Percentiles rank a stretch among this genome's conserved stretches.
These are phyloP conservation scores for Solanum habrochaites DNA, from an alignment of 257 asterid genomes.

Conservation along the genomic window DNA sequence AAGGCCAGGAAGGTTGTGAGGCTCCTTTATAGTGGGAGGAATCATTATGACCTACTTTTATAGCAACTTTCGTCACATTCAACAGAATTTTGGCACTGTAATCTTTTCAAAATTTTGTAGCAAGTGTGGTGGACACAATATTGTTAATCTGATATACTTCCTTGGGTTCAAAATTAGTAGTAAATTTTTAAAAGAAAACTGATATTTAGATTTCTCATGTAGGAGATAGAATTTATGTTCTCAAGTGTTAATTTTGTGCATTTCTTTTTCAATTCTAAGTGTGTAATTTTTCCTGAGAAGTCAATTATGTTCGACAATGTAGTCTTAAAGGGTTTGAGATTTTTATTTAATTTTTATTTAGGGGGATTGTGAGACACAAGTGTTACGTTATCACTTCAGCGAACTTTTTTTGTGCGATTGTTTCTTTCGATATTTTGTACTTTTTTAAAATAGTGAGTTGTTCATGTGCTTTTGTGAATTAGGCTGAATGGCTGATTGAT, in stretches of 20 bases:
- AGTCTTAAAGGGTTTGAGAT: background rate
- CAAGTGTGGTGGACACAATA: background rate
- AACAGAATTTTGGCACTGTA: background rate
- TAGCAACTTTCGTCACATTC: background rate
- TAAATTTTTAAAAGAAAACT: background rate
- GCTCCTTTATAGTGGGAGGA: constrained; percentile 68
- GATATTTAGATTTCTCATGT: background rate
- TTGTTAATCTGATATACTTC: background rate
- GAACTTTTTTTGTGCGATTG: background rate
- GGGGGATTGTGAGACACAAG: background rate
- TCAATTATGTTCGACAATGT: background rate
- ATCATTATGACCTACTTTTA: constrained; percentile 83
- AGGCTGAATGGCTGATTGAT: background rate
- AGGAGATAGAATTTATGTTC: background rate
- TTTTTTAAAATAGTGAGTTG: background rate
- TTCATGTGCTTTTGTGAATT: background rate
- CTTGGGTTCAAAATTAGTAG: background rate
- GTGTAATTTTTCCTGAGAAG: background rate
- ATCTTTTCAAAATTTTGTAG: background rate
- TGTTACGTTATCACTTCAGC: background rate
- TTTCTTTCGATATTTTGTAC: too few species aligned
- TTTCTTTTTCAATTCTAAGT: background rate
- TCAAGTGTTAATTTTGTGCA: background rate
- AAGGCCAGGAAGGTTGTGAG: constrained; percentile 55
- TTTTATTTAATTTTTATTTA: too few species aligned